phyloP scores from a whole-genome alignment of 2,329 filamentous ascomycete genomes.

The Cladosporium sphaerospermum region DNA sequence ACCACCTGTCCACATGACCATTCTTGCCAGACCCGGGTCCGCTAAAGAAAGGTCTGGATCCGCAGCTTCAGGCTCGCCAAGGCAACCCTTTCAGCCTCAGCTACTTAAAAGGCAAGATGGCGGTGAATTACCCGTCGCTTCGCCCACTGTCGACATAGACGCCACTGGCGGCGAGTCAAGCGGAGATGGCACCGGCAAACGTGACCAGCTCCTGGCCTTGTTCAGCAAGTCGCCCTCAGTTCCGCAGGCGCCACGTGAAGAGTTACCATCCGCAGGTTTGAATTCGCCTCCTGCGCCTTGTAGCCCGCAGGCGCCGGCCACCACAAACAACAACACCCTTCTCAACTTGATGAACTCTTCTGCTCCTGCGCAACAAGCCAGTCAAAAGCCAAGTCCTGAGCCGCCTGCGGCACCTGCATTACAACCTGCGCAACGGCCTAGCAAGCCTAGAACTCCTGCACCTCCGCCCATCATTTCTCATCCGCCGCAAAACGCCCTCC shows the following conservation, averaged over 20 bases:
- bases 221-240: conserved; percentile 14
- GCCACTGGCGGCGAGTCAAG: conserved; percentile 11
- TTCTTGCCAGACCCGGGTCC: conserved; percentile 24
- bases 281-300: neutral
- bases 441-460: conserved; percentile 7
- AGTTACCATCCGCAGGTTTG: conserved; percentile 7
- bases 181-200: conserved; percentile 17
- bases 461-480: conserved; percentile 10
- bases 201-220: conserved; percentile 24
- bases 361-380: conserved; percentile 1
- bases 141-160: neutral
- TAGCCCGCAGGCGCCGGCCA: neutral
- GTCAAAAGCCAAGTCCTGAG: conserved; percentile 15
- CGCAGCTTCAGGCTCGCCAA: conserved; percentile 18
- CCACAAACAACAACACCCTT: conserved; percentile 5
- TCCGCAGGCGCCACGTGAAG: conserved; percentile 10
- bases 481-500: conserved; percentile 20
- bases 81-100: conserved; percentile 23
- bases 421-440: conserved; percentile 18
- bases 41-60: conserved; percentile 13
- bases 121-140: conserved; percentile 13
- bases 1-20: conserved; percentile 11
- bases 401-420: conserved; percentile 24
- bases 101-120: conserved; percentile 24
- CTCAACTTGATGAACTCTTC: conserved; percentile 14